Percentiles rank a stretch among this genome's conserved stretches.
Evolutionary conservation across 768 basidiomycete genomes (phyloP).

Genomic region (Exidia glandulosa): DNA sequence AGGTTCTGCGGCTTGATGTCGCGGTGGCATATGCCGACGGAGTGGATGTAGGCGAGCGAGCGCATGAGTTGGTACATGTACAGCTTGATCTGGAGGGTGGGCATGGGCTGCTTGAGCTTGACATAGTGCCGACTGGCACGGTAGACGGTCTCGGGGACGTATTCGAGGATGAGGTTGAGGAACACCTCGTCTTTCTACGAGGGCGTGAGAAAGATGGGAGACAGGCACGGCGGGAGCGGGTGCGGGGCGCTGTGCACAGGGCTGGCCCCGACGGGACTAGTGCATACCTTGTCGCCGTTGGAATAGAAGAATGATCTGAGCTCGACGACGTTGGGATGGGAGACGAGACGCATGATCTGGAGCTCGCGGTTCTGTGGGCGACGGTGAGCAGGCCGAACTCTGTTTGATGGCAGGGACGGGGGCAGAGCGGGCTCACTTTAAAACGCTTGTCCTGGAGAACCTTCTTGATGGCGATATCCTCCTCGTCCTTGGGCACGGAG

Average conservation of each 20-base stretch:
- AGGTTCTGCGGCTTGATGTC: conserved; percentile 99
- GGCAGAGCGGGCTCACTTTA: conserved; percentile 55
- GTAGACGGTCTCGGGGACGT: conserved; percentile 98
- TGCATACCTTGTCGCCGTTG: conserved; percentile 93
- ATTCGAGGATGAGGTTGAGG: conserved; percentile 98
- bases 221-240: not conserved
- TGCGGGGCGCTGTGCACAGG: not conserved
- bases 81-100: conserved; percentile 97
- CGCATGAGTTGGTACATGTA: conserved; percentile 99
- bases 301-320: conserved; percentile 98
- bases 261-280: too few relatives aligned
- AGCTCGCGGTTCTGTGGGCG: conserved; percentile 84
- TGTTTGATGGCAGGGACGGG: conserved; percentile 3
- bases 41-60: conserved; percentile 98
- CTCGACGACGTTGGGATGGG: conserved; percentile 96
- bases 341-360: conserved; percentile 95
- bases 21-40: conserved; percentile 97
- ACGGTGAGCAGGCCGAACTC: not conserved
- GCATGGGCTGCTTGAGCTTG: conserved; percentile 99
- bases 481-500: conserved; percentile 46
- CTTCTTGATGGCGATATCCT: conserved; percentile 99
- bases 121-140: conserved; percentile 97
- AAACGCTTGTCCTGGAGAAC: conserved; percentile 99
- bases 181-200: conserved; percentile 97
- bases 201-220: conserved; percentile 1